Evolutionary conservation across 2,329 filamentous ascomycete genomes (phyloP).

Genomic region (Xylaria sp.): DNA sequence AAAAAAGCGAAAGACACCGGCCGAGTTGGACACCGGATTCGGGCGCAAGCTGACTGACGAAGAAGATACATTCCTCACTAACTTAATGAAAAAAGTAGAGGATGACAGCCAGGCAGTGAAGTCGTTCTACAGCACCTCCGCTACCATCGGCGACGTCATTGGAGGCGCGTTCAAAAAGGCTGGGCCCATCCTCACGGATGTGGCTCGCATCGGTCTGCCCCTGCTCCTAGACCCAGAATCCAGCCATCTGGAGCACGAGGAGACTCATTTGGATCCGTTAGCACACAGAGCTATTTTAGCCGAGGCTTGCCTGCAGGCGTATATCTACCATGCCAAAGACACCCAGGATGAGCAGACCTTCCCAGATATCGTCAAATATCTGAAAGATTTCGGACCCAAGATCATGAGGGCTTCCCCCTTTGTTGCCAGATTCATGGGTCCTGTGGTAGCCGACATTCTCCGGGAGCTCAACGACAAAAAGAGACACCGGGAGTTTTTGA

Average conservation of each 20-base stretch:
- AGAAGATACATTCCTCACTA: not conserved
- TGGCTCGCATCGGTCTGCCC: not conserved
- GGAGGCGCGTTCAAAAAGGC: not conserved
- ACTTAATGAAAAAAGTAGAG: not conserved
- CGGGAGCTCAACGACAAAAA: not conserved
- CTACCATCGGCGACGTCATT: not conserved
- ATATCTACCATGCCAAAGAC: too few species aligned
- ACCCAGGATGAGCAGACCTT: not conserved
- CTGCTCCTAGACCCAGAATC: not conserved
- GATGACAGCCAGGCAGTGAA: not conserved
- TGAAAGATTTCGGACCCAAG: not conserved
- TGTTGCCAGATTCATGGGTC: not conserved
- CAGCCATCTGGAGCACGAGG: not conserved
- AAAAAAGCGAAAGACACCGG: too few species aligned
- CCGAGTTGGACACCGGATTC: not conserved
- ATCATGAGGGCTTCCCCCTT: not conserved
- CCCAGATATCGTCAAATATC: not conserved
- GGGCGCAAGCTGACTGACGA: not conserved
- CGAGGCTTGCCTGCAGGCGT: not conserved
- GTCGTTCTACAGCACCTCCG: not conserved
- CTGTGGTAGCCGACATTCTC: not conserved
- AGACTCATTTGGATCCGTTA: not conserved
- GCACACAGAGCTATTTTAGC: not conserved
- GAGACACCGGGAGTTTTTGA: not conserved
- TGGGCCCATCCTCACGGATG: not conserved